Conservation (phyloP, 768 basidiomycete genomes). For the Pleurotus citrinopileatus region DNA sequence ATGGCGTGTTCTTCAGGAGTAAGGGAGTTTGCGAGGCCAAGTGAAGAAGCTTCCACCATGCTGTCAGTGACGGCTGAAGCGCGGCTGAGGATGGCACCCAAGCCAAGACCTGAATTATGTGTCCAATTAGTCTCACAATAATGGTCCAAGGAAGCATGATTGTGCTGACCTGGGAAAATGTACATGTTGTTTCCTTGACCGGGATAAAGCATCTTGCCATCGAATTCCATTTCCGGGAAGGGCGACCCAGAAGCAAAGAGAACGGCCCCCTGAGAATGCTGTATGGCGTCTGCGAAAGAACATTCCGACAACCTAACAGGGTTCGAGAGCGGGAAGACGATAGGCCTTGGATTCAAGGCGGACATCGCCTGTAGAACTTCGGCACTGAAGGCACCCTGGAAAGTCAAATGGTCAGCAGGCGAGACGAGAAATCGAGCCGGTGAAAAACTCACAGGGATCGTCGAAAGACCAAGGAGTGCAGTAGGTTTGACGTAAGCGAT, state of each 20-base stretch:
- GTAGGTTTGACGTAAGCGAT: slow-evolving; percentile 84
- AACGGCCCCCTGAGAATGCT: slow-evolving; percentile 67
- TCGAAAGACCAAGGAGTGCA: slow-evolving; percentile 87
- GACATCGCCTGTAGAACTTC: slow-evolving; percentile 76
- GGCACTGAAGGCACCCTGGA: slow-evolving; percentile 69
- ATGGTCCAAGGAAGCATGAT: not conserved
- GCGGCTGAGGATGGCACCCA: slow-evolving; percentile 71
- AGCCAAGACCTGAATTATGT: slow-evolving; percentile 60
- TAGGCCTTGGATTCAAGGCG: slow-evolving; percentile 74
- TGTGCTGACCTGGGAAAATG: slow-evolving; percentile 60
- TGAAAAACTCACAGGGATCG: slow-evolving; percentile 50
- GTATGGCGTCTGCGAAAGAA: slow-evolving; percentile 73
- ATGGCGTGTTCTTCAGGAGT: slow-evolving; percentile 62
- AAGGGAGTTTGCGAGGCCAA: slow-evolving; percentile 75
- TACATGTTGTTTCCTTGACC: slow-evolving; percentile 98
- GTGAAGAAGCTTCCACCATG: slow-evolving; percentile 88
- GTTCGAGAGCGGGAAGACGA: slow-evolving; percentile 93
- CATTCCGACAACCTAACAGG: slow-evolving; percentile 82
- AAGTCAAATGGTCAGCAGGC: not conserved
- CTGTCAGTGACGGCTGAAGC: slow-evolving; percentile 71
- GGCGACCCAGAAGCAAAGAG: slow-evolving; percentile 90
- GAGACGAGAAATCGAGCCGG: not conserved
- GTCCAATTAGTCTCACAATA: slow-evolving; percentile 18
- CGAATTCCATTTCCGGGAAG: slow-evolving; percentile 62
- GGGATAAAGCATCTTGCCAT: slow-evolving; percentile 59